Evolutionary conservation across 805 yeast genomes (phyloP), one percentile per base, ranked within the genome.

Genomic region (Metschnikowia gelsemii): DNA sequence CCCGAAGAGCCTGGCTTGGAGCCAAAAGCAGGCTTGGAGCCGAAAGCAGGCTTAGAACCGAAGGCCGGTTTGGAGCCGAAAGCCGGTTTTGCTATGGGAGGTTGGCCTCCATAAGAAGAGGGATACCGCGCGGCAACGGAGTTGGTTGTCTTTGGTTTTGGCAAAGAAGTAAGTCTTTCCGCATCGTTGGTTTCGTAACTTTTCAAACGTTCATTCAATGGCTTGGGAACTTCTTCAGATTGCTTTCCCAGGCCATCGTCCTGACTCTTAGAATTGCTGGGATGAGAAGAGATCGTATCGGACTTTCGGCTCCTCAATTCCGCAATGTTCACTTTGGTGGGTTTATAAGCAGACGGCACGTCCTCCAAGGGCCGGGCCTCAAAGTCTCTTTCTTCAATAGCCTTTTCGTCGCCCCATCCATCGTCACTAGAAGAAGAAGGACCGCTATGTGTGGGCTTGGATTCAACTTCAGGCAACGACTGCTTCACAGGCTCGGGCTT

Each of bases 351-450:
- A 14, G 84, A 71, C 18, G 84, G 79, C 13, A 74, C 72, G 42
- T 68, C 68, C 46, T 73, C 70, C 48, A 78, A 65, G 13, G 82
- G 82, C 38, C 70, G 66, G 45, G 71, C 54, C 8, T 61, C 49
- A 50, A 78, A 75, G 51, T 78, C 82, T 54, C 82, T 66, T 43
- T 70, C 80, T 55, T 75, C 70, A 32, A 75, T 62, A 55, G 75
- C 82, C 42, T 72, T 75, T 52, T 79, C 85, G 39, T 79, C 86
- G 44, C 78, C 87, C 89, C 91, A 85, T 45, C 77, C 90, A 42
- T 81, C 87, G 40, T 76, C 51, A 27, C 57, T 65, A 13, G 52
- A 40, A 14, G 40, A 30, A 24, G n/a, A n/a, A n/a, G n/a, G n/a
- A n/a, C n/a, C n/a, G n/a, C n/a, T n/a, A n/a, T n/a, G n/a, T n/a